Base-by-base conservation (phyloP, 2,329 filamentous ascomycete genomes). In the Tolypocladium album region DNA sequence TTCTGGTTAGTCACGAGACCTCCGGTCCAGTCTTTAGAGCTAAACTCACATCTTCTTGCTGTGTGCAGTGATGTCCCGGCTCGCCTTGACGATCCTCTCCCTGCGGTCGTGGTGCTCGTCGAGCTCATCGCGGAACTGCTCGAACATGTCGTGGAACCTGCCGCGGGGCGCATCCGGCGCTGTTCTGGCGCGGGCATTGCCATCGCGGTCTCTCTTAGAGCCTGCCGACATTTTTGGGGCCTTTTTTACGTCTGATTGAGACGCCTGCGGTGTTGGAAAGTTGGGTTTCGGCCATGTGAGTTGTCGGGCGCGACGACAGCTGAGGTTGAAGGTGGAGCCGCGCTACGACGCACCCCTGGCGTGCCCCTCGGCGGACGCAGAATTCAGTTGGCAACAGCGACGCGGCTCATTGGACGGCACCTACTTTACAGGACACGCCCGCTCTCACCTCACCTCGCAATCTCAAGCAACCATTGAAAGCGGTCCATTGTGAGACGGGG, bases 101-200 rank as follows among this genome's bases (percentile, higher is more conserved):
- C 92, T 84, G 20, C 94, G 87, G 74, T 97, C 94, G 73, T 99
- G 90, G 71, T 97, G 93, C 75, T 94, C 86, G 70, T 99, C 94
- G 36, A 99, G 80, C 75, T 97, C 92, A 68, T 88, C 82, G 58
- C 92, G 88, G 72, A 97, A 96, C 9, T 73, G 77, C 72, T 90
- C 88, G 72, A 99, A 99, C 82, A 97, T 92, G 65, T 86, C 74
- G 63, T 85, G 84, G 70, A 84, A 87, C 58, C 73, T 68, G 56
- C 74, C 71, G 39, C 72, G 70, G 6, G 76, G 73, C 24, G 67
- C 69, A 53, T 74, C 71, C 22, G 68, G 64, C 57, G 62, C 63
- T 58, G 66, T 66, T 71, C 79, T 80, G 63, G 74, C 69, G 55
- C 74, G 70, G 47, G 68, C 67, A 61, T 79, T 81, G 61, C 82